Conservation (phyloP, 192 early-diverging fungal species). For the Podila horticola region DNA sequence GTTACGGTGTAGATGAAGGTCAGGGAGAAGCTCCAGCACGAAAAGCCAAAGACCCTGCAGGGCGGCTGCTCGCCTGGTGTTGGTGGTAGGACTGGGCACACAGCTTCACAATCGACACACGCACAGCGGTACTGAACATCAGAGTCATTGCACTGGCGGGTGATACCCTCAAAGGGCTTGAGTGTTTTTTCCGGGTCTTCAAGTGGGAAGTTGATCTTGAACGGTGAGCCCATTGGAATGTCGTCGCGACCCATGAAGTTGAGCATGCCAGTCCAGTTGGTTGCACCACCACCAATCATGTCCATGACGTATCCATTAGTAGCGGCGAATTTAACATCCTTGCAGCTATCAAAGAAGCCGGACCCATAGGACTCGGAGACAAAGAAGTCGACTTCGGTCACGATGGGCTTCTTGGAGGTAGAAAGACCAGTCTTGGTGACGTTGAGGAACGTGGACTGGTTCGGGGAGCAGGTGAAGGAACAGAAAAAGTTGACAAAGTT, state of each 20-base stretch:
- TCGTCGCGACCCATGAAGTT: constrained; percentile 63
- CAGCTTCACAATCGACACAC: constrained; percentile 67
- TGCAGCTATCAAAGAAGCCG: constrained; percentile 70
- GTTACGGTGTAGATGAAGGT: constrained; percentile 54
- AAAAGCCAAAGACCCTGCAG: constrained; percentile 56
- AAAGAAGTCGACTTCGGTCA: constrained; percentile 59
- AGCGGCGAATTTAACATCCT: constrained; percentile 74
- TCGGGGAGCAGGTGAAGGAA: constrained; percentile 70
- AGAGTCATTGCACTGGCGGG: constrained; percentile 62
- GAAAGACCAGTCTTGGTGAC: constrained; percentile 55
- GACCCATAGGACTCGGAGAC: constrained; percentile 64
- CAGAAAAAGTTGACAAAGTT: constrained; percentile 74
- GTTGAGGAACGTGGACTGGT: constrained; percentile 73
- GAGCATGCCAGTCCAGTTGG: constrained; percentile 64
- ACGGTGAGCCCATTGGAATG: constrained; percentile 67
- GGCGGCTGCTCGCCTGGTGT: constrained; percentile 55
- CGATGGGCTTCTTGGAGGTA: constrained; percentile 40
- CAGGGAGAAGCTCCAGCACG: constrained; percentile 63
- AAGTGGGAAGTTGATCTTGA: constrained; percentile 71
- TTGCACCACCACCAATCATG: constrained; percentile 71
- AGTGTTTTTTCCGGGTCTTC: constrained; percentile 33
- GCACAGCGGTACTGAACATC: constrained; percentile 63
- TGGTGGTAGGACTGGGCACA: constrained; percentile 65
- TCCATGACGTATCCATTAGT: constrained; percentile 76
- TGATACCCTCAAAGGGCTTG: constrained; percentile 42